Evolutionary conservation across 805 yeast species (phyloP), one percentile per base, ranked within the genome.

Genomic region (Saturnispora gosingensis): DNA sequence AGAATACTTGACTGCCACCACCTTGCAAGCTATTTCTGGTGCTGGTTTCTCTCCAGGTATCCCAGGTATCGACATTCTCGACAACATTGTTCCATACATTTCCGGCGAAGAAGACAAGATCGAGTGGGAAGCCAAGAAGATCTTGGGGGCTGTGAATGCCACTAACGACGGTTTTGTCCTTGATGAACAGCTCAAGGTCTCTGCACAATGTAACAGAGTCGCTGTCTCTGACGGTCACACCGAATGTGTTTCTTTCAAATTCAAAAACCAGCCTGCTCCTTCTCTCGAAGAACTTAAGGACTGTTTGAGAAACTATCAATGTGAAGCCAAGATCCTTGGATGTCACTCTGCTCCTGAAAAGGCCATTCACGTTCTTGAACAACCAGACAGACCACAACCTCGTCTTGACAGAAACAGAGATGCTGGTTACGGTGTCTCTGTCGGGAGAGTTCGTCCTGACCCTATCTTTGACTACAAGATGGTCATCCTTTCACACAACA

Each of bases 11-110:
- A 83, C 96, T 13, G 80, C 96, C 46, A 88, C 97, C 51, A 93
- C 99, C 15, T 70, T 93, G 68, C 99, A 93, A 69, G 99, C 99
- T 38, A 88, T 93, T 58, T 90, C 98, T 4, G 99, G 99, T 61
- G 99, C 96, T 22, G 99, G 99, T 3, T 93, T 87, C 68, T 86
- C 96, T 9, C 99, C 99, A 47, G 99, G 99, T 67, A 96, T 90
- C 52, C 82, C 96, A 22, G 93, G 95, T 58, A 90, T 93, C 69
- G 98, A 93, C 65, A 82, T 91, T 51, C 76, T 93, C 61, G 99
- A 93, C 71, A 93, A 93, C 72, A 78, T 93, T 59, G 88, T 93
- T 51, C 99, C 99, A 42, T 93, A 74, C 76, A 93, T 93, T 64
- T 76, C 89, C 58, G 97, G 98, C 45, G 99, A 93, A 72, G 99